Evolutionary conservation across 495 filamentous ascomycete species (phyloP).

Genomic region (Daldinia decipiens): DNA sequence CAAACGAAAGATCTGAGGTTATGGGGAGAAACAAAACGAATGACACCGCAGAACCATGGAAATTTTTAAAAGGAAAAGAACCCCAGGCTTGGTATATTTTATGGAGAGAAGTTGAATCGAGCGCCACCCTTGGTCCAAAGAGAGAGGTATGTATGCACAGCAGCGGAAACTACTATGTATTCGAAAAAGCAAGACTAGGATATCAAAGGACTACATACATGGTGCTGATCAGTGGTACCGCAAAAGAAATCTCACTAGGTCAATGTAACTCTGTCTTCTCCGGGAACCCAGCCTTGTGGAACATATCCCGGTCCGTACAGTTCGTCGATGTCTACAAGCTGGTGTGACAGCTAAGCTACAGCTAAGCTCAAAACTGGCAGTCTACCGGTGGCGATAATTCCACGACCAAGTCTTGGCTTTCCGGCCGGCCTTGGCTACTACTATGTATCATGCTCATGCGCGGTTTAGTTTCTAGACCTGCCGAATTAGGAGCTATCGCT

Average conservation of each 20-base stretch:
- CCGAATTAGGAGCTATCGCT: slow-evolving; percentile 31
- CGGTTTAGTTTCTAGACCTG: slow-evolving; percentile 28
- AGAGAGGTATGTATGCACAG: slow-evolving; percentile 1
- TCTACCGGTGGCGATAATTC: slow-evolving; percentile 28
- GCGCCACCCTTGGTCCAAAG: not conserved
- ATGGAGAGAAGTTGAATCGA: slow-evolving; percentile 6
- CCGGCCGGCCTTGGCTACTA: slow-evolving; percentile 4
- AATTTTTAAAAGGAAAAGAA: slow-evolving; percentile 24
- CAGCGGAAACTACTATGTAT: slow-evolving; percentile 7
- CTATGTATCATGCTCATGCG: slow-evolving; percentile 4
- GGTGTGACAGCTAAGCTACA: slow-evolving; percentile 36
- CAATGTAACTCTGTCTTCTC: slow-evolving; percentile 25
- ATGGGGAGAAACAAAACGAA: slow-evolving; percentile 26
- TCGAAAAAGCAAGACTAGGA: slow-evolving; percentile 23
- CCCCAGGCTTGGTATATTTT: slow-evolving; percentile 21
- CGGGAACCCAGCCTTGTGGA: slow-evolving; percentile 39
- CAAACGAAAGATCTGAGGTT: slow-evolving; percentile 15
- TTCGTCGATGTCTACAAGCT: slow-evolving; percentile 12
- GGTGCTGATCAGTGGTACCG: slow-evolving; percentile 24
- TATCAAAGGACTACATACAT: slow-evolving; percentile 16
- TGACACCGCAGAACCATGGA: slow-evolving; percentile 27
- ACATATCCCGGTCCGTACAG: slow-evolving; percentile 25
- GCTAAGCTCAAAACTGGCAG: slow-evolving; percentile 40
- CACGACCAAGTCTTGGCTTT: slow-evolving; percentile 11
- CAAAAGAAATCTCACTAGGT: slow-evolving; percentile 16